Percentiles rank a stretch among this genome's conserved stretches.
Evolutionary conservation across 768 basidiomycete species (phyloP).

Genomic region (Calocybe cyanea): DNA sequence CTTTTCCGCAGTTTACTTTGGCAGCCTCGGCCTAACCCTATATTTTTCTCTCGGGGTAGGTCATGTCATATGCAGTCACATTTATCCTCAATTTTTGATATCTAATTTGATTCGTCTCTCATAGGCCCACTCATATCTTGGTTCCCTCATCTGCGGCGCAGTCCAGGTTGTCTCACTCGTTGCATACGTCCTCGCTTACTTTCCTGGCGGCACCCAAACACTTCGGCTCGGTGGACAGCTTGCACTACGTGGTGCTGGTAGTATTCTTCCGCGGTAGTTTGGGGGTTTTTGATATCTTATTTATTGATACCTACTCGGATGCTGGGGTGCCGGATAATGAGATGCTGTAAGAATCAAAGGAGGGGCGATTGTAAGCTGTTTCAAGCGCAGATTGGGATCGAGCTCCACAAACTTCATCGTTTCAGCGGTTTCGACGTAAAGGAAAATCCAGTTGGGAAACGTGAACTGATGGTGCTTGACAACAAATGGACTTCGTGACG

Average conservation of each 20-base stretch:
- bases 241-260: constrained; percentile 81
- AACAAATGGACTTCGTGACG: too few relatives aligned
- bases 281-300: too few relatives aligned
- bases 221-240: constrained; percentile 76
- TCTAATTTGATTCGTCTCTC: background rate
- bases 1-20: constrained; percentile 80
- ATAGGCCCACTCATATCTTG: constrained; percentile 83
- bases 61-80: too few relatives aligned
- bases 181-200: constrained; percentile 90
- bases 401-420: too few relatives aligned
- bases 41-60: constrained; percentile 89
- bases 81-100: background rate
- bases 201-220: constrained; percentile 86
- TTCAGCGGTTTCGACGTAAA: too few relatives aligned
- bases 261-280: constrained; percentile 67
- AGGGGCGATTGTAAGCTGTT: too few relatives aligned
- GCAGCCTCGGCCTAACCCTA: constrained; percentile 79
- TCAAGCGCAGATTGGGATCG: too few relatives aligned
- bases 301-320: too few relatives aligned
- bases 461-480: too few relatives aligned
- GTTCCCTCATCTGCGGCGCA: constrained; percentile 77
- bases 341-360: too few relatives aligned
- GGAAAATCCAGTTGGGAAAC: too few relatives aligned
- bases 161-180: constrained; percentile 86
- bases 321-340: too few relatives aligned